Evolutionary conservation across 129 eudicot species (phyloP).

Genomic region (Tagetes erecta): DNA sequence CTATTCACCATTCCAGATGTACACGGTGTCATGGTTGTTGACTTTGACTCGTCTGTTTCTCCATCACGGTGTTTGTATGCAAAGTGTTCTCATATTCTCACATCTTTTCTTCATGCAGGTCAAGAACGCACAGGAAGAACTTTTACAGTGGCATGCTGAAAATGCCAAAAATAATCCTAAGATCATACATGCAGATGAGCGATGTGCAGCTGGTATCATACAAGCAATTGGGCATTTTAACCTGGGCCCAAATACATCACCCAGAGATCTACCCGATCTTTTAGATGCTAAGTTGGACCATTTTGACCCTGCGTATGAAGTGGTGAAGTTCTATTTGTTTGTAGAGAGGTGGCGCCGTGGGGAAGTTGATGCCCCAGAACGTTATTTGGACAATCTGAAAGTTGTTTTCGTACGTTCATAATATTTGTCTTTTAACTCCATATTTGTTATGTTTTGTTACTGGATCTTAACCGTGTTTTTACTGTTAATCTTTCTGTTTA

Average conservation of each 20-base stretch:
- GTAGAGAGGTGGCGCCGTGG: constrained; percentile 88
- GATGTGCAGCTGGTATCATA: constrained; percentile 94
- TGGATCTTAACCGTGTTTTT: not conserved
- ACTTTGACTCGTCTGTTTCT: constrained; percentile 7
- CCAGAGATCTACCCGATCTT: constrained; percentile 62
- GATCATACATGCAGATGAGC: constrained; percentile 87
- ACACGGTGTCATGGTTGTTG: constrained; percentile 90
- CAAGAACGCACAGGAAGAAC: constrained; percentile 96
- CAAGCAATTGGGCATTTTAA: constrained; percentile 90
- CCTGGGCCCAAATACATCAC: constrained; percentile 75
- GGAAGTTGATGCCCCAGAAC: constrained; percentile 64
- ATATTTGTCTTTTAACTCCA: not conserved
- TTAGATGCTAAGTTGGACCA: constrained; percentile 62
- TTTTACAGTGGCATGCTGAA: constrained; percentile 89
- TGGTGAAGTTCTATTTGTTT: constrained; percentile 82
- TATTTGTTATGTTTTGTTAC: constrained; percentile 13
- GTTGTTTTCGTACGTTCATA: constrained; percentile 54
- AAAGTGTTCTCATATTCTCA: constrained; percentile 4
- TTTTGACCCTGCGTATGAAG: constrained; percentile 80
- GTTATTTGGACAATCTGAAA: constrained; percentile 56
- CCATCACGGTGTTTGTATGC: not conserved
- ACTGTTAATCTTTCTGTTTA: constrained; percentile 17
- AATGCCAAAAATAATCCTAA: constrained; percentile 89
- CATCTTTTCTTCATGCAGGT: constrained; percentile 50
- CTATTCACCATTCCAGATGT: constrained; percentile 92